Evolutionary conservation across 2,329 filamentous ascomycete species (phyloP), one percentile per base, ranked within the genome.

Genomic region (Phyllosticta capitalensis): DNA sequence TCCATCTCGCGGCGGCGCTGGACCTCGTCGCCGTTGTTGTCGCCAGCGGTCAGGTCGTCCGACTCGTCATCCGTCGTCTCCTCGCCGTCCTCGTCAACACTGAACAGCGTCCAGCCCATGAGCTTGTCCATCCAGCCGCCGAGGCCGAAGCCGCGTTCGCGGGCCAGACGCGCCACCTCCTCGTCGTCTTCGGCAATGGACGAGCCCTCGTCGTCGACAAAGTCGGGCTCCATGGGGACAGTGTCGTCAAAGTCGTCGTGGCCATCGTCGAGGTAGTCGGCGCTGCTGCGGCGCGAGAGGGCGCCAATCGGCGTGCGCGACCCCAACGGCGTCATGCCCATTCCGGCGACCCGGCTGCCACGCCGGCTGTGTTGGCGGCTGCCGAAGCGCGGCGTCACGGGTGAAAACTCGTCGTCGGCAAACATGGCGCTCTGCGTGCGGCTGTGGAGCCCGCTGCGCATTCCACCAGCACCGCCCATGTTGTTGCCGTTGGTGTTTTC

Each of bases 61-160:
- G 64, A 67, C 7, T 68, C 67, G 22, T 65, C 61, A 1, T 60
- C 62, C 52, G 68, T 69, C 12, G 65, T 71, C 49, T 68, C 70
- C 48, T 75, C 75, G n/a, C 67, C 71, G 33, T 81, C 78, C 55
- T 80, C 78, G 9, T 81, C 79, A 1, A 80, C 76, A 2, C 76
- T 76, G 64, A 84, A 84, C 49, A 83, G 63, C 10, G 77, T 78
- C 77, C 81, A 83, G 30, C 81, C 81, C 60, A 85, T 80, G 38
- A 85, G 65, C 22, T 77, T 72, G 63, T 85, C 83, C 65, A 85
- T 75, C 76, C 81, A 80, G 9, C 75, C 71, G 0, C 82, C 82
- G 4, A 85, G 68, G 0, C 82, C 80, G 61, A 81, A 82, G 1
- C 78, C 78, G n/a, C 75, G 72, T 63, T 79, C 75, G 22, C 74